Percentiles rank a stretch among this genome's conserved stretches.
These are phyloP conservation scores for Collybia sordida DNA, from an alignment of 768 basidiomycete genomes.

Conservation along the genomic window DNA sequence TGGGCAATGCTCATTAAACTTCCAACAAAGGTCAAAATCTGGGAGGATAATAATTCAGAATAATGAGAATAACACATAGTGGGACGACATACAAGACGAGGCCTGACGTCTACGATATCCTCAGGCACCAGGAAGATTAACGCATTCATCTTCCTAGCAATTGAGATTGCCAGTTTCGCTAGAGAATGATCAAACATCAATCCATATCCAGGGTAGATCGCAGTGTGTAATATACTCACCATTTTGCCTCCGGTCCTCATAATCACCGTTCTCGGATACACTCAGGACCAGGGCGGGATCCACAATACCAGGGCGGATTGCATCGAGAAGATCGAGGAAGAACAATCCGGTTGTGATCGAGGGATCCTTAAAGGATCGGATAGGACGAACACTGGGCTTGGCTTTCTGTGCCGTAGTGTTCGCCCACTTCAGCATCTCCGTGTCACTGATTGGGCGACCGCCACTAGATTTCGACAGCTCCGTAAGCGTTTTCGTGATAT, in stretches of 20 bases:
- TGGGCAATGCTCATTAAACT: constrained; percentile 81
- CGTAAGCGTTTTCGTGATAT: constrained; percentile 87
- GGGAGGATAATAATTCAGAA: neutral
- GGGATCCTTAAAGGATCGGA: constrained; percentile 95
- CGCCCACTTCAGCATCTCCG: constrained; percentile 95
- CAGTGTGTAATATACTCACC: constrained; percentile 50
- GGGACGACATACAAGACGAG: constrained; percentile 68
- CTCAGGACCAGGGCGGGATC: constrained; percentile 78
- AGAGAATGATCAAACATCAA: constrained; percentile 9
- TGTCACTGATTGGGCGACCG: constrained; percentile 86
- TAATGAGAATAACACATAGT: neutral
- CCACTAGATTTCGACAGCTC: constrained; percentile 64
- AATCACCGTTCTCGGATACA: constrained; percentile 60
- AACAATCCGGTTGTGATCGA: constrained; percentile 85
- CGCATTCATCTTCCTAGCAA: constrained; percentile 97
- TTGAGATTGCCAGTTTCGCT: constrained; percentile 98
- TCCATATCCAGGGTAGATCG: neutral
- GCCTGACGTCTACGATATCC: constrained; percentile 93
- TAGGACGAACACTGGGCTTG: constrained; percentile 56
- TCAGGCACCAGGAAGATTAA: constrained; percentile 97
- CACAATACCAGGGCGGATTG: constrained; percentile 91
- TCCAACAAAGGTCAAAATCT: constrained; percentile 96
- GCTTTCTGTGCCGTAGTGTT: constrained; percentile 82
- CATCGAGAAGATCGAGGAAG: constrained; percentile 91
- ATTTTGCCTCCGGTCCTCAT: constrained; percentile 91